These are phyloP conservation scores for Phylloporus rhodoxanthus DNA, from an alignment of 768 basidiomycete species.

Conservation along the genomic window DNA sequence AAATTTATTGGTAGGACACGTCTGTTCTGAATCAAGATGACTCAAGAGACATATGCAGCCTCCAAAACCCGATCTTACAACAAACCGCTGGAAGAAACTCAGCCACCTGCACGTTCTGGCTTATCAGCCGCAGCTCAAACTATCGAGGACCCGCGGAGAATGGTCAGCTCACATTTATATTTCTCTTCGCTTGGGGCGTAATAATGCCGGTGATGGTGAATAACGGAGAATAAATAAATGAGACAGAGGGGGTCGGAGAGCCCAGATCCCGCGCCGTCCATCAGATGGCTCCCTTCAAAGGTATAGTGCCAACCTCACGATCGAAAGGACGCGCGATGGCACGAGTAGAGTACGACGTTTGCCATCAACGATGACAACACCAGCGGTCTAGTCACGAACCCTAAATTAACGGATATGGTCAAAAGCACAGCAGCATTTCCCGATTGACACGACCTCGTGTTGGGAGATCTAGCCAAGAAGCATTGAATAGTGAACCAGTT, in stretches of 20 bases:
- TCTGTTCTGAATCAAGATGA: neutral
- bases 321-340: conserved; percentile 7
- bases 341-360: conserved; percentile 18
- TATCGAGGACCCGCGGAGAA: conserved; percentile 26
- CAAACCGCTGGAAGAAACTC: neutral
- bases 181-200: conserved; percentile 5
- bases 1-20: neutral
- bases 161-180: conserved; percentile 2
- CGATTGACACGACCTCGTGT: conserved; percentile 22
- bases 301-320: conserved; percentile 11
- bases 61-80: neutral
- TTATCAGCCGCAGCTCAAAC: conserved; percentile 16
- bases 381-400: conserved; percentile 16
- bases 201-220: neutral
- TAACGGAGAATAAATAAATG: neutral
- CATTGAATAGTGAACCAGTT: conserved; percentile 2
- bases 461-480: conserved; percentile 23
- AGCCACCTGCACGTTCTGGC: conserved; percentile 10
- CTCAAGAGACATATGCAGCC: neutral
- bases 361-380: conserved; percentile 17
- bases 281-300: conserved; percentile 16
- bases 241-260: conserved; percentile 10
- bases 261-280: conserved; percentile 14
- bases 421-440: conserved; percentile 22
- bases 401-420: conserved; percentile 29